Base-by-base conservation (phyloP, 2,329 filamentous ascomycete genomes). In the Knoxdaviesia capensis region DNA sequence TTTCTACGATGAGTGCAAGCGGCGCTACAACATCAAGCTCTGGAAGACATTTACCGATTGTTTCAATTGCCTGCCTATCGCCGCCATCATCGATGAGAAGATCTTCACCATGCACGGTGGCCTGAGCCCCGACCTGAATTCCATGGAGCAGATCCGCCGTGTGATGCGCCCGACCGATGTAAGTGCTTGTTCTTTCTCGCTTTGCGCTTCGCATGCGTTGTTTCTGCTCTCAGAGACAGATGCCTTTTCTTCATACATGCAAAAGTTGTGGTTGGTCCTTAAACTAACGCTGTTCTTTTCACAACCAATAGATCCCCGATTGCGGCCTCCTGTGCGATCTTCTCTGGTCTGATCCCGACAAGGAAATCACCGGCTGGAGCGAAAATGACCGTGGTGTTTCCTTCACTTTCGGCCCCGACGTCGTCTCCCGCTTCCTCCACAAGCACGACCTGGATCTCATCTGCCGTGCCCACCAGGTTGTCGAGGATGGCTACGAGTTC, bases 371-470 rank as follows among this genome's bases (percentile, higher is more conserved):
- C 10, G 90, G 90, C 43, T 98, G 90, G 90, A 93, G 85, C 60
- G 90, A 96, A 67, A 98, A 96, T 60, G 90, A 98, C 57, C 82
- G 90, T 57, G 90, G 90, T 66, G 90, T 98, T 33, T 94, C 87
- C 39, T 98, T 96, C 68, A 96, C 90, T 41, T 98, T 98, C 55
- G 90, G 90, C 5, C 88, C 88, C 20, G 88, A 98, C 54, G 90
- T 98, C 28, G 88, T 98, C 36, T 94, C 87, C 41, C 79, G 88
- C 48, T 98, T 98, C 73, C 64, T 98, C 47, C 87, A 94, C 66
- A 96, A 96, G 66, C 90, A 96, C 61, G 90, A 98, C 65, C 96
- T 98, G 88, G 90, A 98, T 56, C 71, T 98, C 56, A 96, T 98
- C 60, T 98, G 90, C 65, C 84, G 90, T 62, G 90, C 90, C 49